Base-by-base conservation (phyloP, 1,139 yeast species). In the Blastobotrys proliferans region DNA sequence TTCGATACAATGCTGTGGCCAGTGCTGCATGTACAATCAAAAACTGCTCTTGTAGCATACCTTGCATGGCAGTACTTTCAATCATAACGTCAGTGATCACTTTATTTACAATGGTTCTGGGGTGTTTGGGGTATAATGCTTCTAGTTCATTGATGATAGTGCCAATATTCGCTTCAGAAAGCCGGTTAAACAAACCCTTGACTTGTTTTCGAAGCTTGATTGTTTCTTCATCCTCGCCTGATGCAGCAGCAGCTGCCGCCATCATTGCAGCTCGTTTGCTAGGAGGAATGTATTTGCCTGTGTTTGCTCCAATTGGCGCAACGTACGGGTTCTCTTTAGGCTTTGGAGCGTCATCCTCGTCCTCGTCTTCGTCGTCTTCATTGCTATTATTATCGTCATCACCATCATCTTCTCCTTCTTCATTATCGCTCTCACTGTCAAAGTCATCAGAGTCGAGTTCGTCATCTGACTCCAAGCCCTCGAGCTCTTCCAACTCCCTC, bases 151-250 rank as follows among this genome's bases (percentile, higher is more conserved):
- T 73, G 16, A 85, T 79, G 44, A 88, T 86, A 1, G 81, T 67
- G 10, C 76, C 69, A 28, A 90, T 70, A 52, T 90, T 94, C 1
- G 94, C 79, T 53, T 92, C 97, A 0, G 97, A 83, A 28, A 94
- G 70, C 61, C 82, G 83, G 61, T 94, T 94, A 54, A 92, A 69
- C 1, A 87, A 79, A 51, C 96, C 90, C 55, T 86, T 88, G 37
- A 87, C 73, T 1, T 78, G 67, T 52, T 78, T 77, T 46, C 75
- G 73, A 33, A 88, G 66, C 33, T 71, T 74, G 1, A 67, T 43
- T 2, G 71, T 59, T 40, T 75, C 80, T 46, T 77, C 81, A 5
- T 82, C 51, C 21, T 62, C 62, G 10, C 27, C 45, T 16, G 18
- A 58, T 60, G 77, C 61, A 53, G 50, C 52, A 41, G 40, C 54